Percentiles rank a stretch among this genome's conserved stretches.
Conservation (phyloP, 2,329 filamentous ascomycete species). For the Cercospora sesami region DNA sequence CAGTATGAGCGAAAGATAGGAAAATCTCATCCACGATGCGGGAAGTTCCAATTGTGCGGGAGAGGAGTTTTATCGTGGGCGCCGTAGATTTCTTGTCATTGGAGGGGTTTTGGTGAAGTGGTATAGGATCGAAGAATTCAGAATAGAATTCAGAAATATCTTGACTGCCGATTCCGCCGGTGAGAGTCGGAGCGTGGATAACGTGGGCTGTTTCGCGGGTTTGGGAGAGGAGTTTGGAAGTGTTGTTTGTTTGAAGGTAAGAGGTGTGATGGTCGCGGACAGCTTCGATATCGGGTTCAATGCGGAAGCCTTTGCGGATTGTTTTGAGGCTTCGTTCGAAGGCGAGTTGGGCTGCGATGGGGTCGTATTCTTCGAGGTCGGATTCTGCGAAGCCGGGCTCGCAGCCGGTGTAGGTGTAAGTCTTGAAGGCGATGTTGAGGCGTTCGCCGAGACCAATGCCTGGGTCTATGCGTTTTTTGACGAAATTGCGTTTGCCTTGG, state of each 20-base stretch:
- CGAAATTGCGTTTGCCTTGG: slow-evolving; percentile 52
- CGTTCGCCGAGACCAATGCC: slow-evolving; percentile 54
- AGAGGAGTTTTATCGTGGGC: slow-evolving; percentile 55
- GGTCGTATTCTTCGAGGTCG: slow-evolving; percentile 67
- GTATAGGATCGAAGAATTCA: slow-evolving; percentile 56
- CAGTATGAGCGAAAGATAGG: slow-evolving; percentile 58
- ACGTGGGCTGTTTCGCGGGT: slow-evolving; percentile 43
- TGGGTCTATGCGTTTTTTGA: slow-evolving; percentile 51
- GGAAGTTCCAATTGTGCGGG: slow-evolving; percentile 59
- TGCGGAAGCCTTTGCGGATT: slow-evolving; percentile 61
- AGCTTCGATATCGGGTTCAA: slow-evolving; percentile 49
- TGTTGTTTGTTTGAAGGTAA: slow-evolving; percentile 37
- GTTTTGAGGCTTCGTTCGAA: slow-evolving; percentile 65
- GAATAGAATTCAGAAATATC: slow-evolving; percentile 55
- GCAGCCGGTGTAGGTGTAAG: slow-evolving; percentile 58
- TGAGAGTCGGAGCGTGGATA: slow-evolving; percentile 49
- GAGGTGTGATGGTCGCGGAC: slow-evolving; percentile 43
- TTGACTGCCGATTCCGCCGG: slow-evolving; percentile 46
- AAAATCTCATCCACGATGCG: slow-evolving; percentile 63
- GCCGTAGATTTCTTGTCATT: slow-evolving; percentile 12
- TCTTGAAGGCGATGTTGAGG: slow-evolving; percentile 47
- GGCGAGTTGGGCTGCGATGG: slow-evolving; percentile 63
- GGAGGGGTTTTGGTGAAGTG: slow-evolving; percentile 45
- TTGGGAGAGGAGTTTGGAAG: slow-evolving; percentile 42
- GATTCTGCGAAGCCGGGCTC: slow-evolving; percentile 70